Evolutionary conservation across 2,329 filamentous ascomycete species (phyloP), one percentile per base, ranked within the genome.

Genomic region (Trichoderma endophyticum): DNA sequence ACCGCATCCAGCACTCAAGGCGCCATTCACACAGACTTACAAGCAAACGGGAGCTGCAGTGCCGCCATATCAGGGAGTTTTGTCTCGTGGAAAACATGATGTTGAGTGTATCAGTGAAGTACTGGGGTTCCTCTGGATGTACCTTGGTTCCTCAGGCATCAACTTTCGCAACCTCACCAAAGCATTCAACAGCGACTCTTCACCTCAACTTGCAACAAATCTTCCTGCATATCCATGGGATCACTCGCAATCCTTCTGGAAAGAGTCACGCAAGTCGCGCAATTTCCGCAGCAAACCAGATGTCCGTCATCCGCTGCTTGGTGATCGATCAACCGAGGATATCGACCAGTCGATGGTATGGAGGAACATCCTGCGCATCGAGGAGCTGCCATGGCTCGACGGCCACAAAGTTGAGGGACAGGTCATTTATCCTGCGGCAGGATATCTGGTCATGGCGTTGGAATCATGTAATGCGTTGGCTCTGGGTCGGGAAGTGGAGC

Each of bases 341-440:
- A 28, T 28, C 3, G 62, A 64, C 14, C 36, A 48, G 30, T 24
- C 14, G 2, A 34, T 36, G 24, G 15, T 43, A 12, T 51, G 62
- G 62, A 34, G 39, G 9, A 64, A 64, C 43, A 67, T 57, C 4
- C 3, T 67, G 7, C 73, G 73, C 3, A 64, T 74, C 1, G 60
- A 69, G 2, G 78, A 82, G 36, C 71, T 80, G 4, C 74, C 77
- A 0, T 86, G 84, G 84, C 74, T 86, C 1, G 51, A 73, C 0
- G 79, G 83, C 5, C 84, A 86, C 34, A 70, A 79, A 75, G 0
- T 79, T n/a, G 26, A 57, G 14, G 18, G 36, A 3, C 34, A 51
- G 12, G 34, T 59, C 3, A 32, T 69, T n/a, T 70, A 65, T 21
- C 63, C 70, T 6, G 63, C 64, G 26, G 72, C 83, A 8, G 81